Conservation (phyloP, 768 basidiomycete species). For the Suillus paluster region DNA sequence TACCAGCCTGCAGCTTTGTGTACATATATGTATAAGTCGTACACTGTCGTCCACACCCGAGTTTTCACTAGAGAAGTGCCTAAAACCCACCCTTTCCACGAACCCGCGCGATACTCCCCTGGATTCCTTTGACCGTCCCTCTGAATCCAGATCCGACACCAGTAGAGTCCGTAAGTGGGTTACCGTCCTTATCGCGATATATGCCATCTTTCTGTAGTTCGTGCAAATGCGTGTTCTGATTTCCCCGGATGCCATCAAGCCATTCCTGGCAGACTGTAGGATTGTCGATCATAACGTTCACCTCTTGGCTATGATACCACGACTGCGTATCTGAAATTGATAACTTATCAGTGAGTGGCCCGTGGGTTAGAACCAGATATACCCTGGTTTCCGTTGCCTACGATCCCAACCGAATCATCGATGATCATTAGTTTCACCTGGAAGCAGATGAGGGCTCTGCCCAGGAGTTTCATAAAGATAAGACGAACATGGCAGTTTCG, state of each 20-base stretch:
- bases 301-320: constrained; percentile 76
- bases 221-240: constrained; percentile 61
- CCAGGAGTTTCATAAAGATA: not conserved
- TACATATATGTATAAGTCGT: not conserved
- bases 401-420: constrained; percentile 66
- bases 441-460: constrained; percentile 1
- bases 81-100: constrained; percentile 47
- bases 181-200: constrained; percentile 57
- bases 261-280: constrained; percentile 56
- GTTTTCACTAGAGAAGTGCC: not conserved
- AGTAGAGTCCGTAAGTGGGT: constrained; percentile 42
- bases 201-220: constrained; percentile 52
- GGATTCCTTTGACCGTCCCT: constrained; percentile 46
- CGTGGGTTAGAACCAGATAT: constrained; percentile 9
- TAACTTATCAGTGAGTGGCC: not conserved
- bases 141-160: constrained; percentile 41
- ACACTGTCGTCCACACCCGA: not conserved
- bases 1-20: not conserved
- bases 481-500: constrained; percentile 66
- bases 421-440: constrained; percentile 68
- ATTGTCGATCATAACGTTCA: constrained; percentile 67
- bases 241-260: constrained; percentile 54
- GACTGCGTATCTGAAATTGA: constrained; percentile 56
- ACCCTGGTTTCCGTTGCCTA: constrained; percentile 75
- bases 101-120: constrained; percentile 46